A percentile compares a stretch with the other conserved stretches of the same genome.
Evolutionary conservation across 805 yeast species (phyloP).

Genomic region (Yarrowia porcina): DNA sequence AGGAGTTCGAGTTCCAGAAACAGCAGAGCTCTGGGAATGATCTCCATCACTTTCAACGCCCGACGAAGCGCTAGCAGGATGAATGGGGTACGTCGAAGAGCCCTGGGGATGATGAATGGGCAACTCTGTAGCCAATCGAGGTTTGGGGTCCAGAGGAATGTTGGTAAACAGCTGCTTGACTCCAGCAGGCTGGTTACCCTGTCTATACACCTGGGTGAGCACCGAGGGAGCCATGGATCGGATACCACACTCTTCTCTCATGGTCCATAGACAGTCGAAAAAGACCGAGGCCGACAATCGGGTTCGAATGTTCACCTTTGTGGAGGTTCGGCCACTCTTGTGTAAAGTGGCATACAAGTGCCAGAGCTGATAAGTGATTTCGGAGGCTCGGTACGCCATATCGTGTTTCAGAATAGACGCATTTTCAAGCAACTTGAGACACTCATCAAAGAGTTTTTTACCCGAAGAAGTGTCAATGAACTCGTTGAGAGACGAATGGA

Average conservation of each 20-base stretch:
- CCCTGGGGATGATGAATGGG: slow-evolving; percentile 18
- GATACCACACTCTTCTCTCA: slow-evolving; percentile 87
- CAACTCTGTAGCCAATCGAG: slow-evolving; percentile 8
- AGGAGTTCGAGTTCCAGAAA: neutral
- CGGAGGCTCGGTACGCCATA: slow-evolving; percentile 87
- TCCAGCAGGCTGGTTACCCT: slow-evolving; percentile 1
- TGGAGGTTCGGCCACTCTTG: slow-evolving; percentile 25
- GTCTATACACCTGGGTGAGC: slow-evolving; percentile 30
- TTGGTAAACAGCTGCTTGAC: slow-evolving; percentile 17
- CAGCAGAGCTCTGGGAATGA: neutral
- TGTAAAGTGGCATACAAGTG: slow-evolving; percentile 69
- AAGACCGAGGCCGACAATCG: slow-evolving; percentile 91
- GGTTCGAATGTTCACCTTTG: slow-evolving; percentile 52
- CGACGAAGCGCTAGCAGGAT: neutral
- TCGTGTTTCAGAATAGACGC: slow-evolving; percentile 90
- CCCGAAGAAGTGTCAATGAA: slow-evolving; percentile 71
- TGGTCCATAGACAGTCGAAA: slow-evolving; percentile 81
- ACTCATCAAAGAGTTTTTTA: slow-evolving; percentile 47
- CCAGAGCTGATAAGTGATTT: slow-evolving; percentile 94
- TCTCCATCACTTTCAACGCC: slow-evolving; percentile 3
- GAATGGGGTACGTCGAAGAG: neutral
- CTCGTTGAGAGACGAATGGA: slow-evolving; percentile 67
- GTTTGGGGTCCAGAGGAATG: slow-evolving; percentile 23
- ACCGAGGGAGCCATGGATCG: slow-evolving; percentile 39
- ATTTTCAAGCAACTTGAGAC: slow-evolving; percentile 52